A percentile compares a stretch with the other conserved stretches of the same genome.
Evolutionary conservation across 805 yeast species (phyloP).

Genomic region (Wickerhamia fluorescens): DNA sequence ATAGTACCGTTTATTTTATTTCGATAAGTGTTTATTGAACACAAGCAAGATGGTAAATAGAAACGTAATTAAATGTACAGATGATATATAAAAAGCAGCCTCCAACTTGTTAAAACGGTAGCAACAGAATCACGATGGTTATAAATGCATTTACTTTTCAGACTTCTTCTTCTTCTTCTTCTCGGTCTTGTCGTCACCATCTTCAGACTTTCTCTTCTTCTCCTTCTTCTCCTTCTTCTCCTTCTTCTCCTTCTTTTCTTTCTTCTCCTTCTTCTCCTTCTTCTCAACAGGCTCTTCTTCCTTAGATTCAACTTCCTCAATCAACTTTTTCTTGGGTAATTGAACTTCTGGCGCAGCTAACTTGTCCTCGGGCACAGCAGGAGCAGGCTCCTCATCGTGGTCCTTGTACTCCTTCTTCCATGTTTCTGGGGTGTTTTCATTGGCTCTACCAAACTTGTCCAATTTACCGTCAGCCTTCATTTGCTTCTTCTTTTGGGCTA

Average conservation of each 20-base stretch:
- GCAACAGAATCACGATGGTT: too few species aligned
- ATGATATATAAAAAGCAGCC: too few species aligned
- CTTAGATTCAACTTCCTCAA: conserved; percentile 29
- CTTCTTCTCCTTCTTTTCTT: conserved; percentile 48
- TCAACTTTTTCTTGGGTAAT: conserved; percentile 45
- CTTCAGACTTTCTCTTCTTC: conserved; percentile 38
- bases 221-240: conserved; percentile 58
- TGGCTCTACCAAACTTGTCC: conserved; percentile 90
- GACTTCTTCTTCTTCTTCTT: conserved; percentile 40
- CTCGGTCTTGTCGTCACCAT: conserved; percentile 42
- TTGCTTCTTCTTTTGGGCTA: conserved; percentile 97
- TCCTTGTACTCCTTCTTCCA: conserved; percentile 86
- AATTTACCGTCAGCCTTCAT: conserved; percentile 94
- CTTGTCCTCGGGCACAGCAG: conserved; percentile 51
- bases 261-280: conserved; percentile 42
- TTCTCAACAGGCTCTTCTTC: conserved; percentile 25
- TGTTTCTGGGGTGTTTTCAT: conserved; percentile 86
- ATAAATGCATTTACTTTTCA: conserved; percentile 5
- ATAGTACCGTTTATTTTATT: neutral
- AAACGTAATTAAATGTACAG: conserved; percentile 8
- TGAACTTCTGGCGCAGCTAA: conserved; percentile 39
- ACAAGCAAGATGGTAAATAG: conserved; percentile 4
- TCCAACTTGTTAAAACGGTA: too few species aligned
- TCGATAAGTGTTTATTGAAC: conserved; percentile 3
- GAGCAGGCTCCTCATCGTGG: conserved; percentile 53